Percentiles rank a stretch among this genome's conserved stretches.
Conservation (phyloP, 176 grass and related monocot species). For the Pharus latifolius region DNA sequence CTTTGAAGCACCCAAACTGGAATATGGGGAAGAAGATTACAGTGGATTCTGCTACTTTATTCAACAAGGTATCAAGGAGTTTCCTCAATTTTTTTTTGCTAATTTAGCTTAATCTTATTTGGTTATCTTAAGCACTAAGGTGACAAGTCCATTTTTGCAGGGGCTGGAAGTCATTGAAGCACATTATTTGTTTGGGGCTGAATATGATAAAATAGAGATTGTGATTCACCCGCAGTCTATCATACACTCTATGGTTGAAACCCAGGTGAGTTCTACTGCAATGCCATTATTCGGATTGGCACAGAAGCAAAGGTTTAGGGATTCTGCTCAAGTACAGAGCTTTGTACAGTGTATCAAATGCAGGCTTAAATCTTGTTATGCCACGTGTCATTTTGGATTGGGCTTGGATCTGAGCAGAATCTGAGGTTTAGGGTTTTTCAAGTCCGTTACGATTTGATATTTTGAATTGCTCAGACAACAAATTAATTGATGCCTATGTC, state of each 20-base stretch:
- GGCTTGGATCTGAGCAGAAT: constrained; percentile 14
- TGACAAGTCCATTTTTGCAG: constrained; percentile 25
- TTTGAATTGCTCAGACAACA: neutral
- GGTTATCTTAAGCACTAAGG: constrained; percentile 6
- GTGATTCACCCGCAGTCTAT: constrained; percentile 99
- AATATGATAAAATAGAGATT: constrained; percentile 92
- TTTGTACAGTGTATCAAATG: neutral
- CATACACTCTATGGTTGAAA: constrained; percentile 98
- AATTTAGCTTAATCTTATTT: neutral
- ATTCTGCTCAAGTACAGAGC: neutral
- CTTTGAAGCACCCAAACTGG: constrained; percentile 97
- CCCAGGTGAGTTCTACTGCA: constrained; percentile 47
- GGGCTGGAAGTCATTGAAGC: constrained; percentile 99
- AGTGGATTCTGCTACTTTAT: constrained; percentile 96
- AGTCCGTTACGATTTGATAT: neutral
- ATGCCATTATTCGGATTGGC: neutral
- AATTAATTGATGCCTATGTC: neutral
- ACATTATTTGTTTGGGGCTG: constrained; percentile 91
- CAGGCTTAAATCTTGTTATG: neutral
- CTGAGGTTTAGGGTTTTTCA: neutral
- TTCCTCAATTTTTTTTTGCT: neutral
- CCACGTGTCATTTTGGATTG: neutral
- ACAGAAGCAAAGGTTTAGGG: neutral
- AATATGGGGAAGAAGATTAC: constrained; percentile 99
- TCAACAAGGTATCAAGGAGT: constrained; percentile 69